Percentiles rank a stretch among this genome's conserved stretches.
These are phyloP conservation scores for Saccharomycopsis fermentans DNA, from an alignment of 805 yeast species.

Conservation along the genomic window DNA sequence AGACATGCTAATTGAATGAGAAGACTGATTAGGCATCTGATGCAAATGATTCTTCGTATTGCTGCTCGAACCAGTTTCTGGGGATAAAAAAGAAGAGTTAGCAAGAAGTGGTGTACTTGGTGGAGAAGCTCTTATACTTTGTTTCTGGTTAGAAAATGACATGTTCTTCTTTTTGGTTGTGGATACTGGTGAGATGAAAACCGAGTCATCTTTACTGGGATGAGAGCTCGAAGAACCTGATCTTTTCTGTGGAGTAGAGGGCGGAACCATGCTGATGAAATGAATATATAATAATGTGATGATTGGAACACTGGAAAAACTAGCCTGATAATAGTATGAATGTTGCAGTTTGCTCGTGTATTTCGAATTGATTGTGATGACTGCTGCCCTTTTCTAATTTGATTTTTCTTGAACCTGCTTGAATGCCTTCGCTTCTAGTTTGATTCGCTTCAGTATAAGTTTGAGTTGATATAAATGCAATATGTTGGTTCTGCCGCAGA, in stretches of 20 bases:
- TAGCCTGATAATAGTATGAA: too few relatives aligned
- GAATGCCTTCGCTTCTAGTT: too few relatives aligned
- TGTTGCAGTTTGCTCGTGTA: too few relatives aligned
- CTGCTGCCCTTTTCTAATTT: too few relatives aligned
- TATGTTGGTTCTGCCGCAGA: too few relatives aligned
- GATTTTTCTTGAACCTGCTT: too few relatives aligned
- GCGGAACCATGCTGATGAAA: neutral
- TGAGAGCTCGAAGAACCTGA: neutral
- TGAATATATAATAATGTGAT: too few relatives aligned
- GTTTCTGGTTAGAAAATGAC: neutral
- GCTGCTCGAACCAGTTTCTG: neutral
- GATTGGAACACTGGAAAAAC: too few relatives aligned
- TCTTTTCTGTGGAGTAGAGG: neutral
- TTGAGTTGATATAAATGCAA: too few relatives aligned
- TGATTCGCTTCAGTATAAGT: too few relatives aligned
- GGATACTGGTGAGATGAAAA: neutral
- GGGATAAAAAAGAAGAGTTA: neutral
- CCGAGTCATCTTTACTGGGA: neutral
- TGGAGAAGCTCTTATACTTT: neutral
- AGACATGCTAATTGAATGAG: neutral
- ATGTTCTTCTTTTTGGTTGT: neutral
- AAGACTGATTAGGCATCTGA: neutral
- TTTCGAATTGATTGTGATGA: too few relatives aligned
- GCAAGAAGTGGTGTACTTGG: neutral
- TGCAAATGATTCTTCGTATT: neutral